These are phyloP conservation scores for Pleurotus citrinopileatus DNA, from an alignment of 768 basidiomycete species.

Conservation along the genomic window DNA sequence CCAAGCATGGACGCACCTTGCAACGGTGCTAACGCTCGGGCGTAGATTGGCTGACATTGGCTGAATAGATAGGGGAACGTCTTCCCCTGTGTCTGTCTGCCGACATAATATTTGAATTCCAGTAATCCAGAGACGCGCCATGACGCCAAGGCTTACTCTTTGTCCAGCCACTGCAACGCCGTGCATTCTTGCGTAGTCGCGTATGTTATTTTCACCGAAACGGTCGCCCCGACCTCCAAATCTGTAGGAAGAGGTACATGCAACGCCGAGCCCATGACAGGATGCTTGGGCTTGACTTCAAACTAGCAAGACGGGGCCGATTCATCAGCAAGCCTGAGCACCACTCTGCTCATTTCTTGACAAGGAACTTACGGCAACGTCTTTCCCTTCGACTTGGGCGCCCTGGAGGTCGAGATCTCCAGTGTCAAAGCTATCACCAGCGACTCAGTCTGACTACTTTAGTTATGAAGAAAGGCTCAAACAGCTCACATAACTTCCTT, in stretches of 20 bases:
- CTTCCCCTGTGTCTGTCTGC: conserved; percentile 84
- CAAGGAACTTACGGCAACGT: conserved; percentile 40
- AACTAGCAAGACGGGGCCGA: conserved; percentile 33
- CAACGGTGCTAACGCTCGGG: conserved; percentile 72
- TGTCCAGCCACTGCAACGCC: conserved; percentile 86
- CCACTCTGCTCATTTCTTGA: not conserved
- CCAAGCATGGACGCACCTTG: conserved; percentile 50
- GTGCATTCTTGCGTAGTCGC: conserved; percentile 70
- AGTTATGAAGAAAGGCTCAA: not conserved
- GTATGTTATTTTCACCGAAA: conserved; percentile 63
- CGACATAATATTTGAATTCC: not conserved
- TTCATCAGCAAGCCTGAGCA: not conserved
- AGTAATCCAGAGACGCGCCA: not conserved
- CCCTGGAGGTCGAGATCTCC: conserved; percentile 58
- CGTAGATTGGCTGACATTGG: conserved; percentile 92
- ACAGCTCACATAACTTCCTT: conserved; percentile 56
- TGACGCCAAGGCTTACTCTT: conserved; percentile 49
- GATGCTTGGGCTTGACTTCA: conserved; percentile 52
- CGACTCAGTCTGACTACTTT: not conserved
- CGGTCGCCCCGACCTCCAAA: conserved; percentile 37
- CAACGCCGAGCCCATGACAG: conserved; percentile 77
- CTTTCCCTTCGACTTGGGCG: conserved; percentile 50
- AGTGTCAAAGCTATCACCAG: conserved; percentile 65
- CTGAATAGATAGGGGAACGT: conserved; percentile 85
- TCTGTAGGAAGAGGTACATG: conserved; percentile 50